Evolutionary conservation across 2,329 filamentous ascomycete genomes (phyloP).

Genomic region (Aspergillus sp.): DNA sequence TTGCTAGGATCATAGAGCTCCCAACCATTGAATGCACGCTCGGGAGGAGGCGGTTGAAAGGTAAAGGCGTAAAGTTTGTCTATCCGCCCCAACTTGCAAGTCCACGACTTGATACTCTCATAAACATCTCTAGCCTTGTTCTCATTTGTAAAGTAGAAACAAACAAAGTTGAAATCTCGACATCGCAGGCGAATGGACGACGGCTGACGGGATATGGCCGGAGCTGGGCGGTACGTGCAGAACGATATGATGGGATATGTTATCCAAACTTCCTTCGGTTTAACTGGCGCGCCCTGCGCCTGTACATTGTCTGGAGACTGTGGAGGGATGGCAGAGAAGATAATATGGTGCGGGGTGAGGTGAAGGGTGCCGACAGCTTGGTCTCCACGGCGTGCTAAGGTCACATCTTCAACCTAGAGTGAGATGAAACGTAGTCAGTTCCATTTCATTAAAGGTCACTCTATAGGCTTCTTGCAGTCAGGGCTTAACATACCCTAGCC

Average conservation of each 20-base stretch:
- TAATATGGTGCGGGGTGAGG: slow-evolving; percentile 63
- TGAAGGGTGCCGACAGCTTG: slow-evolving; percentile 61
- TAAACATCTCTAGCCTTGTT: slow-evolving; percentile 78
- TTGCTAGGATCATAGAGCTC: slow-evolving; percentile 77
- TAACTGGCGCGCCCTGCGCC: slow-evolving; percentile 42
- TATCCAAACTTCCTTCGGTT: slow-evolving; percentile 78
- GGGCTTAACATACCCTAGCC: slow-evolving; percentile 37
- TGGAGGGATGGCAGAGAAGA: slow-evolving; percentile 59
- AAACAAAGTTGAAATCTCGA: slow-evolving; percentile 91
- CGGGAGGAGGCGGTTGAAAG: slow-evolving; percentile 72
- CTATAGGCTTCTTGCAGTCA: background rate
- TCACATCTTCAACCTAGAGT: slow-evolving; percentile 55
- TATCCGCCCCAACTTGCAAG: slow-evolving; percentile 77
- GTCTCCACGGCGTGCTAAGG: slow-evolving; percentile 57
- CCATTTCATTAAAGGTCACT: background rate
- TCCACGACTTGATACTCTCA: slow-evolving; percentile 77
- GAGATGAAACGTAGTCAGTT: slow-evolving; percentile 5
- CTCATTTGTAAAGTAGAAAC: slow-evolving; percentile 80
- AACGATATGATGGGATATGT: slow-evolving; percentile 88
- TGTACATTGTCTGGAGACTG: slow-evolving; percentile 36
- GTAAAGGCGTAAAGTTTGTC: slow-evolving; percentile 90
- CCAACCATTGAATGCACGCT: slow-evolving; percentile 78
- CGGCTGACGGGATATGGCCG: slow-evolving; percentile 65
- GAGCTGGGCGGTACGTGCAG: slow-evolving; percentile 74
- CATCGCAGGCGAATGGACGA: slow-evolving; percentile 85